Evolutionary conservation across 2,329 filamentous ascomycete species (phyloP), one percentile per base, ranked within the genome.

Genomic region (Claviceps digitariae): DNA sequence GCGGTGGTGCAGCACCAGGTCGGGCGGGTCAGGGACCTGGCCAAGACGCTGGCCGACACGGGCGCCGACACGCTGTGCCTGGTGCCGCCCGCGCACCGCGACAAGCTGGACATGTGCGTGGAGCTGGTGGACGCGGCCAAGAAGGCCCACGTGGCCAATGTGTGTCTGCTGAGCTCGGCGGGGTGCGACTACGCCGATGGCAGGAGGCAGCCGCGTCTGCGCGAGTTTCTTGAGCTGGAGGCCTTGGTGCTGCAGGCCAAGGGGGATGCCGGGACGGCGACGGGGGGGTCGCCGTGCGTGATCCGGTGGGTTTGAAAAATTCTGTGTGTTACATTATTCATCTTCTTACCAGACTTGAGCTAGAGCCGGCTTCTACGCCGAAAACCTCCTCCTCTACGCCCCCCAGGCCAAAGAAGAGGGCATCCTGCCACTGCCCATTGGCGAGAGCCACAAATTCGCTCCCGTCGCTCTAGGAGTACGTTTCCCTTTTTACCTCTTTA

Each of bases 221-320:
- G 75, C 1, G 72, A 77, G 63, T 78, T 78, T 57, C 70, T 78
- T 47, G 72, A 77, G 49, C 59, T 78, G 5, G 75, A 78, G 62
- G 61, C 57, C 9, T 38, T 69, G 50, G 67, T 74, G 15, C 56
- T 77, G 59, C 60, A 61, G 6, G 53, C 63, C 8, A 77, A 78
- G 57, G 74, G 74, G 0, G 70, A 75, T 57, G 43, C 66, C 0
- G 60, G 54, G 6, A 70, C 66, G 0, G 49, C 60, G 3, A 62
- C 68, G 2, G 73, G 72, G 1, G 64, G 69, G 56, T 74, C 71
- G 13, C 70, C 72, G 21, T 70, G 70, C 55, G 64, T 76, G 9
- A 74, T 76, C 56, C 65, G 73, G 72, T 73, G 55, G 13, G 27
- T 17, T 12, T 20, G 15, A n/a, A n/a, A n/a, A n/a, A n/a, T n/a